A percentile compares a stretch with the other conserved stretches of the same genome.
These are phyloP conservation scores for Alloteropsis semialata DNA, from an alignment of 176 grass and related monocot genomes.

Conservation along the genomic window DNA sequence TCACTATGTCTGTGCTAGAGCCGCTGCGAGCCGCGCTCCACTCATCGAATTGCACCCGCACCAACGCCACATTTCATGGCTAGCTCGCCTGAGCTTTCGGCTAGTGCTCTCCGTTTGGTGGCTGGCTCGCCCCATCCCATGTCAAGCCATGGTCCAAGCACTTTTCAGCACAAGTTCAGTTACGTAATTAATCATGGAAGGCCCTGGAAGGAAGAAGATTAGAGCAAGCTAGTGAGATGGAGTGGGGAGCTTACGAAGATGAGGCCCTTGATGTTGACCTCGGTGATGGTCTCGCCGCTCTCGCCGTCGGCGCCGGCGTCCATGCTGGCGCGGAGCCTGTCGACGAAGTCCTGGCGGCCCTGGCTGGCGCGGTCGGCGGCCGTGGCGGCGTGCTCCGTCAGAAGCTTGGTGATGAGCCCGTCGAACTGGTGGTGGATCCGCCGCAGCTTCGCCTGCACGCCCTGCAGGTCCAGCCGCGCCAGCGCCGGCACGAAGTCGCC, in stretches of 20 bases:
- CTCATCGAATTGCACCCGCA: not conserved
- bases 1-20: too few species aligned
- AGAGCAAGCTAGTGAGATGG: not conserved
- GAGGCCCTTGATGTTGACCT: slow-evolving; percentile 88
- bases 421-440: slow-evolving; percentile 67
- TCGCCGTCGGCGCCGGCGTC: slow-evolving; percentile 40
- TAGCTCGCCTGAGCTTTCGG: not conserved
- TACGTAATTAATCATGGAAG: not conserved
- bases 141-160: not conserved
- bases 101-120: not conserved
- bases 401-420: slow-evolving; percentile 67
- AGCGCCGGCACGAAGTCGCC: slow-evolving; percentile 82
- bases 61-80: not conserved
- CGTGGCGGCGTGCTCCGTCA: slow-evolving; percentile 64
- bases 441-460: slow-evolving; percentile 70
- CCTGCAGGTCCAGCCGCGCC: slow-evolving; percentile 76
- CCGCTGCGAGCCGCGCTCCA: too few species aligned
- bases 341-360: slow-evolving; percentile 68
- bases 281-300: slow-evolving; percentile 60
- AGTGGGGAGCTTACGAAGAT: slow-evolving; percentile 61
- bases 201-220: rapidly evolving
- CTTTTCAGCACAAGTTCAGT: not conserved
- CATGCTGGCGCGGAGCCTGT: slow-evolving; percentile 50
- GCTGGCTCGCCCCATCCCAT: not conserved
- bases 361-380: slow-evolving; percentile 48